A percentile compares a stretch with the other conserved stretches of the same genome.
phyloP scores from a whole-genome alignment of 2,329 filamentous ascomycete genomes.

The Aureobasidium sp. region DNA sequence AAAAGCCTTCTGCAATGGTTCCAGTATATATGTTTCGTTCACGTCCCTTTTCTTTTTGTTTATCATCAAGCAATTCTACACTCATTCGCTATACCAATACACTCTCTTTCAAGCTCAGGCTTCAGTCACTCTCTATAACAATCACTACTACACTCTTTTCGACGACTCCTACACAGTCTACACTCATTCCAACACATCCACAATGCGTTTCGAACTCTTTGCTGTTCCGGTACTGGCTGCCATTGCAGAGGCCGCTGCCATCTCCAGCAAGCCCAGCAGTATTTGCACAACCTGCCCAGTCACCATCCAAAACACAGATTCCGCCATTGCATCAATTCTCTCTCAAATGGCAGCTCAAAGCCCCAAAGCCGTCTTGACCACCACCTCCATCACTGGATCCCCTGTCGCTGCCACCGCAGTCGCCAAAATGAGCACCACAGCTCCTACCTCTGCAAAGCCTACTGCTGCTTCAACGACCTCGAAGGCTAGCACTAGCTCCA shows the following conservation, averaged over 20 bases:
- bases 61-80: neutral
- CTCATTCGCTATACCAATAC: neutral
- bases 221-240: neutral
- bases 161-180: neutral
- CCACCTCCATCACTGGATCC: slow-evolving; percentile 15
- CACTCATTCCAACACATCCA: neutral
- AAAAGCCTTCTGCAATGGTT: no score
- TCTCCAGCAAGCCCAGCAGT: neutral
- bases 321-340: neutral
- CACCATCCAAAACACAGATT: neutral
- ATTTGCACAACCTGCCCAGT: slow-evolving; percentile 5
- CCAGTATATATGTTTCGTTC: neutral
- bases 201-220: slow-evolving; percentile 9
- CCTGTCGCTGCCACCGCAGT: slow-evolving; percentile 17
- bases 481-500: neutral
- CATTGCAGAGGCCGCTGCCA: neutral
- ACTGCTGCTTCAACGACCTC: neutral
- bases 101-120: neutral
- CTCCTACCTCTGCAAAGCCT: neutral
- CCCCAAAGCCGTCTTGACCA: slow-evolving; percentile 11
- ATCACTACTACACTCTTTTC: neutral
- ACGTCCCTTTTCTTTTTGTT: neutral
- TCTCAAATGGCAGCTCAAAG: slow-evolving; percentile 9
- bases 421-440: slow-evolving; percentile 2
- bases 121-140: neutral